Evolutionary conservation across 768 basidiomycete genomes (phyloP).

Genomic region (Kwoniella heveanensis): DNA sequence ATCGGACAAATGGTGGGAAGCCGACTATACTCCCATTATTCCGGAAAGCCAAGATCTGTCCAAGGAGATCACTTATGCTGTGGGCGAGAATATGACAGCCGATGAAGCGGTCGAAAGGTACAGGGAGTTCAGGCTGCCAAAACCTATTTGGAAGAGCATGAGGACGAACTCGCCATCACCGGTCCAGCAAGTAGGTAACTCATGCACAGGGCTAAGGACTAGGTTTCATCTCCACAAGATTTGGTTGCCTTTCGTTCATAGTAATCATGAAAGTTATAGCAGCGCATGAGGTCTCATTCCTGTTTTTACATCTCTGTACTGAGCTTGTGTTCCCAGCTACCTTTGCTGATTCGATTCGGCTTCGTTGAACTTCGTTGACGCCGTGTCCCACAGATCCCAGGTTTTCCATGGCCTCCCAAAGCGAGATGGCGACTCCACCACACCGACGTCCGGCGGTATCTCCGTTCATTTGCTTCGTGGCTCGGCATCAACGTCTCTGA

Average conservation of each 20-base stretch:
- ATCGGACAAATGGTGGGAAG: slow-evolving; percentile 27
- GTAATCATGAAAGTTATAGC: too few species aligned
- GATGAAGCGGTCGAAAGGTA: slow-evolving; percentile 11
- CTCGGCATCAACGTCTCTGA: slow-evolving; percentile 59
- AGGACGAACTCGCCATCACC: slow-evolving; percentile 21
- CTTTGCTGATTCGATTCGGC: too few species aligned
- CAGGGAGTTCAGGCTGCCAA: slow-evolving; percentile 17
- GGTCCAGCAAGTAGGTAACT: slow-evolving; percentile 21
- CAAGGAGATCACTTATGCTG: background rate
- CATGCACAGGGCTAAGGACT: too few species aligned
- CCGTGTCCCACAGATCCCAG: slow-evolving; percentile 25
- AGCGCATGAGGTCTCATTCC: too few species aligned
- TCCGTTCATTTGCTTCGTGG: slow-evolving; percentile 28
- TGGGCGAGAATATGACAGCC: background rate
- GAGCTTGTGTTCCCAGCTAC: too few species aligned
- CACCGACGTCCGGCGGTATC: slow-evolving; percentile 14
- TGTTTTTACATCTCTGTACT: too few species aligned
- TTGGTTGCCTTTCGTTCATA: too few species aligned
- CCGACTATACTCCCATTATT: slow-evolving; percentile 14
- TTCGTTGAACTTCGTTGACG: too few species aligned
- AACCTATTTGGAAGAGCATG: slow-evolving; percentile 29
- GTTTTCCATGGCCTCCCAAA: slow-evolving; percentile 23
- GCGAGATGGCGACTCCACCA: slow-evolving; percentile 20
- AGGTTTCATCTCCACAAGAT: too few species aligned
- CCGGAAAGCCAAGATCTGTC: background rate